Percentiles rank a stretch among this genome's conserved stretches.
Evolutionary conservation across 257 asterid species (phyloP).

Genomic region (Gentiana straminea): DNA sequence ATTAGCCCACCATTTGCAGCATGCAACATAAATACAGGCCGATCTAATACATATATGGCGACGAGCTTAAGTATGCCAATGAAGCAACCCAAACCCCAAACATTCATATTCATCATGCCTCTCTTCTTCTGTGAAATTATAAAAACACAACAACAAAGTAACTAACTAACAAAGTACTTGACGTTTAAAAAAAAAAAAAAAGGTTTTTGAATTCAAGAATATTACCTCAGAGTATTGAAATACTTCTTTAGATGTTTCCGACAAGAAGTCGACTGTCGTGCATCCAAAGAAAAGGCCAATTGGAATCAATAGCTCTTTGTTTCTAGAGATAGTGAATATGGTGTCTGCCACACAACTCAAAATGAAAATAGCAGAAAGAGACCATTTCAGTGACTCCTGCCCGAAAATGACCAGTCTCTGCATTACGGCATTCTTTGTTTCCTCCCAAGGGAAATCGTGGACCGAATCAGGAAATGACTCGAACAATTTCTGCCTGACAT

Average conservation of each 20-base stretch:
- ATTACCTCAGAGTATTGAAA: constrained; percentile 30
- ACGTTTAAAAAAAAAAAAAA: too few species aligned
- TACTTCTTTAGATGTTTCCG: constrained; percentile 34
- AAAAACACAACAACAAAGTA: constrained; percentile 10
- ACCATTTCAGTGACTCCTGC: constrained; percentile 48
- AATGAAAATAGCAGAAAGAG: constrained; percentile 25
- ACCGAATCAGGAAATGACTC: constrained; percentile 31
- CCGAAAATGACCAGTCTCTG: constrained; percentile 25
- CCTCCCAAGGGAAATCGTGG: constrained; percentile 50
- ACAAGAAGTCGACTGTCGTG: constrained; percentile 28
- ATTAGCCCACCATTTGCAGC: constrained; percentile 57
- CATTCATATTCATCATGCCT: constrained; percentile 14
- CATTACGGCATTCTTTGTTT: constrained; percentile 33
- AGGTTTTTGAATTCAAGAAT: background rate
- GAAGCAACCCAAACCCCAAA: constrained; percentile 35
- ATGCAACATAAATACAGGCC: constrained; percentile 32
- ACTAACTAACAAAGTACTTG: too few species aligned
- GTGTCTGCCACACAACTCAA: constrained; percentile 34
- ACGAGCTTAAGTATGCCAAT: constrained; percentile 35
- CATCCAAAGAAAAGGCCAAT: constrained; percentile 49
- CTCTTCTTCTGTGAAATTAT: constrained; percentile 23
- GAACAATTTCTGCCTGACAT: constrained; percentile 25
- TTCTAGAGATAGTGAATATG: constrained; percentile 33
- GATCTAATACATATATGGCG: constrained; percentile 16
- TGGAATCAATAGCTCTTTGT: constrained; percentile 53